Evolutionary conservation across 495 filamentous ascomycete species (phyloP), one percentile per base, ranked within the genome.

Genomic region (Penicillium dipodomyicola): DNA sequence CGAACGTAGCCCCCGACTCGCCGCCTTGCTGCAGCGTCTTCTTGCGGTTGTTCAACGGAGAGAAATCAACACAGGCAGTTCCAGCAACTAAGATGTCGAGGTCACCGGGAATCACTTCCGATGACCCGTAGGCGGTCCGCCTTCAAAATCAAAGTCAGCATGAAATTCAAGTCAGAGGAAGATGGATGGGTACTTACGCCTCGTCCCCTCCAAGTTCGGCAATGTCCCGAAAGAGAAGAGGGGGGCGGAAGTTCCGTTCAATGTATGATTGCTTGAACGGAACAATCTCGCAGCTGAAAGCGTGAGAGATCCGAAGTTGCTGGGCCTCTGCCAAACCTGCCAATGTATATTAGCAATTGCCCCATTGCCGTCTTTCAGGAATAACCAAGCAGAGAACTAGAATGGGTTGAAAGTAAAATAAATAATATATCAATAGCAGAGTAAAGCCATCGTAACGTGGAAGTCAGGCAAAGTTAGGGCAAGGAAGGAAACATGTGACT

Each of bases 231-330:
- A 92, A 91, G 14, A 94, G 69, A 29, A 84, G 69, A 0, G 73
- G 74, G 0, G 83, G 80, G 10, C 78, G 73, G 53, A 87, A 85
- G 67, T 94, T 96, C 14, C 87, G 77, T 58, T 87, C 79, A 57
- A 96, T 94, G 65, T 89, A 93, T 2, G 84, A 84, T 64, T 93
- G 89, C 63, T 94, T 94, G 68, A 80, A 87, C 0, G 83, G 79
- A 44, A 84, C 88, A 44, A 92, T 91, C 68, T 95, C 91, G 20
- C 84, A 88, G 60, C 87, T 91, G 67, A 92, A 94, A 2, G 82
- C 57, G 64, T 96, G 91, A 0, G 80, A 63, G 27, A 90, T 33
- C 23, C 46, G 39, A 11, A 68, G 51, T 17, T 43, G 42, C 39
- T 45, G 46, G 35, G 42, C 51, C 5, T 17, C 48, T 15, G 41